Percentiles rank a stretch among this genome's conserved stretches.
phyloP scores from a whole-genome alignment of 352 stramenopile species.

The Thraustotheca clavata region DNA sequence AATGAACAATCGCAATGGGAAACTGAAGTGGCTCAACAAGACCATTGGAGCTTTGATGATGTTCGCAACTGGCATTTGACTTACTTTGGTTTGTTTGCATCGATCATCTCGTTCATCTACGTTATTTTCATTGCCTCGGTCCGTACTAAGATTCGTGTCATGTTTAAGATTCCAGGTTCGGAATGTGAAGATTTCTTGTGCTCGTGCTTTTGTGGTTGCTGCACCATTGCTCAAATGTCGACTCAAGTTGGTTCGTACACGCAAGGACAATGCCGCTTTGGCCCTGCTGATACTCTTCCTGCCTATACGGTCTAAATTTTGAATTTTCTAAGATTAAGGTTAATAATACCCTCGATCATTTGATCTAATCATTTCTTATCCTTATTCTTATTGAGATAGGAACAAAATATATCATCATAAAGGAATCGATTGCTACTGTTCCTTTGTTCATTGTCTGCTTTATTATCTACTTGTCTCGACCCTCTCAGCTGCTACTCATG shows the following conservation, averaged over 20 bases:
- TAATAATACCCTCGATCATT: too few species aligned
- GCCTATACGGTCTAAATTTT: slow-evolving; percentile 22
- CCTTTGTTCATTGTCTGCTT: too few species aligned
- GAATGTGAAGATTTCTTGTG: slow-evolving; percentile 29
- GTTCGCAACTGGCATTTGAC: background rate
- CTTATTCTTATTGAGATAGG: background rate
- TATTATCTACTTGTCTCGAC: too few species aligned
- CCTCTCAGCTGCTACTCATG: too few species aligned
- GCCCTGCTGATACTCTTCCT: slow-evolving; percentile 39
- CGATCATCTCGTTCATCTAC: slow-evolving; percentile 4
- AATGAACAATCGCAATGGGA: background rate
- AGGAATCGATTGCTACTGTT: too few species aligned
- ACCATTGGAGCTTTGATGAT: background rate
- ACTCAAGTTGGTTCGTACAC: slow-evolving; percentile 52
- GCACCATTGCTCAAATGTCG: slow-evolving; percentile 50
- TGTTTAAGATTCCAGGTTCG: slow-evolving; percentile 48
- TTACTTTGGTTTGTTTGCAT: background rate
- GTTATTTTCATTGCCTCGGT: slow-evolving; percentile 14
- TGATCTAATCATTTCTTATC: too few species aligned
- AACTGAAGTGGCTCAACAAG: background rate
- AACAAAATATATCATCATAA: too few species aligned
- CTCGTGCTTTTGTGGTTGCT: slow-evolving; percentile 37
- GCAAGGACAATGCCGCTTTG: slow-evolving; percentile 40
- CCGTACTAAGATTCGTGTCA: slow-evolving; percentile 27
- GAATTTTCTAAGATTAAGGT: too few species aligned